A percentile compares a stretch with the other conserved stretches of the same genome.
phyloP scores from a whole-genome alignment of 805 yeast species.

The Jamesozyma hellenica region DNA sequence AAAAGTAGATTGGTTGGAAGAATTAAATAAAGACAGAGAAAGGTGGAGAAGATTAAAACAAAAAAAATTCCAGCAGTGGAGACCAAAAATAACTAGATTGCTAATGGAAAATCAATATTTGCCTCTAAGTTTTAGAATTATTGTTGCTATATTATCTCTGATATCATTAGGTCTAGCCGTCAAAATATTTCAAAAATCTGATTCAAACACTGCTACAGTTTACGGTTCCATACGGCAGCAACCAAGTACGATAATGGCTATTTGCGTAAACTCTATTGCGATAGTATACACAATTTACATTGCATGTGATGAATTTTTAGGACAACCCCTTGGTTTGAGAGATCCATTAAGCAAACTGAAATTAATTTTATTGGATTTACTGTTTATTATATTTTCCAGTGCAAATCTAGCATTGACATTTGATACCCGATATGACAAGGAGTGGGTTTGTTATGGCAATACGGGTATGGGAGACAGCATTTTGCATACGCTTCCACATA shows the following conservation, averaged over 20 bases:
- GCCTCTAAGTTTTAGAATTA: conserved; percentile 63
- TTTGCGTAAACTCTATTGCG: conserved; percentile 73
- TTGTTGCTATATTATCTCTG: conserved; percentile 47
- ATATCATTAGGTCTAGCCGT: conserved; percentile 67
- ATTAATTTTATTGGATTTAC: conserved; percentile 68
- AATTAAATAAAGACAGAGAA: conserved; percentile 20
- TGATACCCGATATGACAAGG: conserved; percentile 65
- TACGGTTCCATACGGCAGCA: conserved; percentile 46
- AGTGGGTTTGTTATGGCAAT: conserved; percentile 61
- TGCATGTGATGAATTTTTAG: conserved; percentile 82
- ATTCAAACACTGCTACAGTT: conserved; percentile 5
- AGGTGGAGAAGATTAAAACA: conserved; percentile 29
- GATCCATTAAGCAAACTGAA: conserved; percentile 76
- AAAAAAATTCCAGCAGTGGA: conserved; percentile 53
- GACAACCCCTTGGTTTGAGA: conserved; percentile 85
- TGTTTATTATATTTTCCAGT: conserved; percentile 79
- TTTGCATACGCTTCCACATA: conserved; percentile 23
- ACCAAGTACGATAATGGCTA: conserved; percentile 88
- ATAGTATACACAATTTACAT: conserved; percentile 69
- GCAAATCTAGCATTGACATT: conserved; percentile 83
- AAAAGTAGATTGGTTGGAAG: conserved; percentile 17
- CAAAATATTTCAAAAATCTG: conserved; percentile 39
- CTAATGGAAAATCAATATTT: conserved; percentile 69
- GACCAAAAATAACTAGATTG: conserved; percentile 48
- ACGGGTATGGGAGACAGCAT: conserved; percentile 2